phyloP scores from a whole-genome alignment of 1,284 basidiomycete species.

The Ustilago lituana region DNA sequence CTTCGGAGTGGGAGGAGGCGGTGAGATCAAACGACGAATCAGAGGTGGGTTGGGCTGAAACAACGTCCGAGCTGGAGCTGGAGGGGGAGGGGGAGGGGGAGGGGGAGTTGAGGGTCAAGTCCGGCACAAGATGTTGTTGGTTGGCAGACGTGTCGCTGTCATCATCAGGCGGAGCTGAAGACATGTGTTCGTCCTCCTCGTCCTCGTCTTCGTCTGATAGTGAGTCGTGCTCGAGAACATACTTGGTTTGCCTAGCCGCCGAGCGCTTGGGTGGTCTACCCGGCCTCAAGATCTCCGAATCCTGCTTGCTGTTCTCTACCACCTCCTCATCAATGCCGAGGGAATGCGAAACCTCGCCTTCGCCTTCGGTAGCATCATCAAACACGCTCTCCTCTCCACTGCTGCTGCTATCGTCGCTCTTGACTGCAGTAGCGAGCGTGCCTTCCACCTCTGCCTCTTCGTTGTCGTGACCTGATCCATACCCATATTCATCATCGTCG shows the following conservation, averaged over 20 bases:
- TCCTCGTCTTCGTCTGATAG: conserved; percentile 10
- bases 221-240: conserved; percentile 10
- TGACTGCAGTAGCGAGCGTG: conserved; percentile 6
- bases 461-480: conserved; percentile 25
- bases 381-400: conserved; percentile 28
- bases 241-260: conserved; percentile 4
- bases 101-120: no score
- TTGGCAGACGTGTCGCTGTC: no score
- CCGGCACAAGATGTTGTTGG: no score
- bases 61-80: no score
- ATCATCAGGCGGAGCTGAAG: conserved; percentile 16
- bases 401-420: background rate
- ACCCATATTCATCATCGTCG: conserved; percentile 10
- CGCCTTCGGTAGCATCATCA: conserved; percentile 40
- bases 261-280: conserved; percentile 7
- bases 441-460: conserved; percentile 35
- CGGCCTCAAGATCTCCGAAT: conserved; percentile 24
- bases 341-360: conserved; percentile 24
- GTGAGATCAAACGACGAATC: no score
- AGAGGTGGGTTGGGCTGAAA: no score
- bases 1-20: no score
- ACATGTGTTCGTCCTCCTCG: conserved; percentile 25
- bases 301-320: conserved; percentile 13
- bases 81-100: no score
- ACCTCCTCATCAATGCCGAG: conserved; percentile 8